These are phyloP conservation scores for Striga hermonthica DNA, from an alignment of 305 asterid species.

Conservation along the genomic window DNA sequence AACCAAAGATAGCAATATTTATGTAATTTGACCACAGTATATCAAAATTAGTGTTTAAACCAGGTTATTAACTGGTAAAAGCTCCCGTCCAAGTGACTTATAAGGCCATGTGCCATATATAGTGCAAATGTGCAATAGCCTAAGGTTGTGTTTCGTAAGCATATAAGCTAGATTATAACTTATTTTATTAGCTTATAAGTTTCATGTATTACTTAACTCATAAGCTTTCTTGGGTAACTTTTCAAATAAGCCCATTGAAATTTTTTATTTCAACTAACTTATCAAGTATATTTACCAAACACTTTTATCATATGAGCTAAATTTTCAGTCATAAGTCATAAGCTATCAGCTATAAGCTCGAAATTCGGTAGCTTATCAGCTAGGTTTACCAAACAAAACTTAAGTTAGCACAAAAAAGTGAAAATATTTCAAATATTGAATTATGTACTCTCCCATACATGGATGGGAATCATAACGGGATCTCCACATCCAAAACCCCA, in stretches of 20 bases:
- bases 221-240: too few relatives aligned
- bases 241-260: too few relatives aligned
- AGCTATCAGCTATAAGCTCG: too few relatives aligned
- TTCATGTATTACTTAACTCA: too few relatives aligned
- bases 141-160: not conserved
- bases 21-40: slow-evolving; percentile 1
- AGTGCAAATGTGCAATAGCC: not conserved
- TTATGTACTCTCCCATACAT: not conserved
- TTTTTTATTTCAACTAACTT: too few relatives aligned
- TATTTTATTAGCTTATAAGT: too few relatives aligned
- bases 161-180: too few relatives aligned
- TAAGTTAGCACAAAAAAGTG: not conserved
- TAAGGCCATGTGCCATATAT: not conserved
- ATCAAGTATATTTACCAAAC: too few relatives aligned
- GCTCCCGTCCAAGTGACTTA: not conserved
- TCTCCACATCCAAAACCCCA: not conserved
- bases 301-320: too few relatives aligned
- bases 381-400: too few relatives aligned
- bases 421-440: not conserved
- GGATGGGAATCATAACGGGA: not conserved
- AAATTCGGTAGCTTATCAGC: too few relatives aligned
- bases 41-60: not conserved
- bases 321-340: too few relatives aligned
- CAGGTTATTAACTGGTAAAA: not conserved
- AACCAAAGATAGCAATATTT: not conserved